Percentiles rank a stretch among this genome's conserved stretches.
Evolutionary conservation across 2,329 filamentous ascomycete genomes (phyloP).

Genomic region (Tolypocladium nubicola): DNA sequence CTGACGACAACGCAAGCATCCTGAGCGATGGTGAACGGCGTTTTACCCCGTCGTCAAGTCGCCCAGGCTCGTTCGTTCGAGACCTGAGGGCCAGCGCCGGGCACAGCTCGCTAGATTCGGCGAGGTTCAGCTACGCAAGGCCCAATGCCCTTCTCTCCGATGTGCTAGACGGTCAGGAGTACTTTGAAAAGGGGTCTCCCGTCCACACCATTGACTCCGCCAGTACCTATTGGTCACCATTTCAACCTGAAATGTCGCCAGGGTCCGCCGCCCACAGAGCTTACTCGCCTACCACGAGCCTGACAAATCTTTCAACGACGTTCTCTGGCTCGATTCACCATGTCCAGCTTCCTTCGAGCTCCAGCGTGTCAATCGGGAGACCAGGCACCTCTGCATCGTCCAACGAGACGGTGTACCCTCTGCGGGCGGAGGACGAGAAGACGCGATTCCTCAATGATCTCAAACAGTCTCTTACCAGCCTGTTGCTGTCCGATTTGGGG

Average conservation of each 20-base stretch:
- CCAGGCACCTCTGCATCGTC: conserved; percentile 58
- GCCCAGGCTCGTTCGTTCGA: conserved; percentile 41
- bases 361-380: conserved; percentile 39
- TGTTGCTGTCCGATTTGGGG: conserved; percentile 82
- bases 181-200: conserved; percentile 59
- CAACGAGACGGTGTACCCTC: conserved; percentile 55
- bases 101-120: conserved; percentile 60
- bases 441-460: conserved; percentile 67
- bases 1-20: conserved; percentile 41
- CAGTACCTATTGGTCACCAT: conserved; percentile 83
- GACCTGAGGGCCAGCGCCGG: conserved; percentile 55
- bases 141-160: conserved; percentile 50
- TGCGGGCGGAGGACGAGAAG: conserved; percentile 57
- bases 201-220: conserved; percentile 63
- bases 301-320: conserved; percentile 44
- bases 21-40: conserved; percentile 45
- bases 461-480: conserved; percentile 68
- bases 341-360: conserved; percentile 30
- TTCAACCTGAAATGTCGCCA: conserved; percentile 58
- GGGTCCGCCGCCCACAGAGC: conserved; percentile 47
- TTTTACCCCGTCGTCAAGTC: conserved; percentile 29
- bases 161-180: conserved; percentile 58
- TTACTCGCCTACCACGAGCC: conserved; percentile 52
- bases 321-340: conserved; percentile 33
- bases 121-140: conserved; percentile 49